Evolutionary conservation across 2,329 filamentous ascomycete genomes (phyloP).

Genomic region (Monosporascus sp.): DNA sequence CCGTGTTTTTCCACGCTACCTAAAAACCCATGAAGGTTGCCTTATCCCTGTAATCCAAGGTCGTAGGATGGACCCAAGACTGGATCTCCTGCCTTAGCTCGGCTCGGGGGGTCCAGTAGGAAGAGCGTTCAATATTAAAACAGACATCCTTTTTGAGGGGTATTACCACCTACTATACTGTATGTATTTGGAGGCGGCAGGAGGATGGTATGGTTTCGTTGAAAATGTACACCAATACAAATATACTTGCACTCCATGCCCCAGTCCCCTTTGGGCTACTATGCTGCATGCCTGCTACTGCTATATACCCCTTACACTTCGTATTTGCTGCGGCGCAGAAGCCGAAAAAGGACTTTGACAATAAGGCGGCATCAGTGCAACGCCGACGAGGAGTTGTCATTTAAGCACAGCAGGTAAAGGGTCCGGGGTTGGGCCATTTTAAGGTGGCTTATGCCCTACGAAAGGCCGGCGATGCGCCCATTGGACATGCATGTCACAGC

Average conservation of each 20-base stretch:
- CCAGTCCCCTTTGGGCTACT: too few relatives aligned
- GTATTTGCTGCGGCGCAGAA: too few relatives aligned
- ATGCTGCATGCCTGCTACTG: too few relatives aligned
- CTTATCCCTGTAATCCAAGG: neutral
- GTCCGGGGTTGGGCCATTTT: neutral
- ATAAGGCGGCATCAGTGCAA: neutral
- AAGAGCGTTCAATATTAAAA: neutral
- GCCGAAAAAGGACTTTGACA: too few relatives aligned
- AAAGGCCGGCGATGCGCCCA: neutral
- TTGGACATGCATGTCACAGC: neutral
- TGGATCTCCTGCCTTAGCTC: neutral
- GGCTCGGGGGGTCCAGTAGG: neutral
- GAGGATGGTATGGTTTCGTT: too few relatives aligned
- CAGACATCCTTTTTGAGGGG: too few relatives aligned
- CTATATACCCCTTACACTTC: too few relatives aligned
- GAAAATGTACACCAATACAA: too few relatives aligned
- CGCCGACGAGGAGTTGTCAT: too few relatives aligned
- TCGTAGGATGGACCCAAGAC: neutral
- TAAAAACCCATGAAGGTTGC: neutral
- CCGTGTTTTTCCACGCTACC: neutral
- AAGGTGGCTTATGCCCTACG: neutral
- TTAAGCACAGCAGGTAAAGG: neutral
- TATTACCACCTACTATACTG: too few relatives aligned
- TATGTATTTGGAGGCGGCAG: too few relatives aligned
- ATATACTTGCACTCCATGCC: too few relatives aligned